These are phyloP conservation scores for Yamadazyma aaseri DNA, from an alignment of 1,139 yeast species.

Conservation along the genomic window DNA sequence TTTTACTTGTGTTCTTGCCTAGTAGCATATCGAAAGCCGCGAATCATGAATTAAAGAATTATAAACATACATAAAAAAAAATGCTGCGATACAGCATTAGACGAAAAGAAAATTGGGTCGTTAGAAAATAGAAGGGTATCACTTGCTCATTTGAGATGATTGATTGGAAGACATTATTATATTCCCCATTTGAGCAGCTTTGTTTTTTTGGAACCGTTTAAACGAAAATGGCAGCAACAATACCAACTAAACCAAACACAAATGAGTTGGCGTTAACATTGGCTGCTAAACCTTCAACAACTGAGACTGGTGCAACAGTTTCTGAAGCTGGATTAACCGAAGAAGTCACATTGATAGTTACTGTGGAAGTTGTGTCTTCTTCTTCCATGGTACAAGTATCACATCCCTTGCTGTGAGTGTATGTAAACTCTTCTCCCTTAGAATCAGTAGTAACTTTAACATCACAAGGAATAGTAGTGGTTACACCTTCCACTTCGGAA, in stretches of 20 bases:
- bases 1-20: no score
- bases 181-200: conserved; percentile 5
- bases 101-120: no score
- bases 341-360: conserved; percentile 8
- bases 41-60: no score
- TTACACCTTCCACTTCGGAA: conserved; percentile 5
- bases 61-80: no score
- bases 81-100: no score
- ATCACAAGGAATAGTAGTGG: conserved; percentile 9
- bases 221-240: conserved; percentile 4
- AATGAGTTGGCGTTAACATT: conserved; percentile 2
- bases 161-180: conserved; percentile 7
- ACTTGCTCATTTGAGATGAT: no score
- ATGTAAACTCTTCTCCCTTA: conserved; percentile 4
- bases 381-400: conserved; percentile 6
- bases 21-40: no score
- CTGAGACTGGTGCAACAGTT: conserved; percentile 3
- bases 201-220: conserved; percentile 4
- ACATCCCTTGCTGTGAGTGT: conserved; percentile 16
- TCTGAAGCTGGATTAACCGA: conserved; percentile 7
- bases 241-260: conserved; percentile 5
- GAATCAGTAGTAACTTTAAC: conserved; percentile 8
- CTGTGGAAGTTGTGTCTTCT: conserved; percentile 3
- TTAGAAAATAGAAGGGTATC: no score
- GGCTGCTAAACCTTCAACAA: conserved; percentile 5